Conservation (phyloP, 139 green algal species). For the Ettlia oleoabundans region DNA sequence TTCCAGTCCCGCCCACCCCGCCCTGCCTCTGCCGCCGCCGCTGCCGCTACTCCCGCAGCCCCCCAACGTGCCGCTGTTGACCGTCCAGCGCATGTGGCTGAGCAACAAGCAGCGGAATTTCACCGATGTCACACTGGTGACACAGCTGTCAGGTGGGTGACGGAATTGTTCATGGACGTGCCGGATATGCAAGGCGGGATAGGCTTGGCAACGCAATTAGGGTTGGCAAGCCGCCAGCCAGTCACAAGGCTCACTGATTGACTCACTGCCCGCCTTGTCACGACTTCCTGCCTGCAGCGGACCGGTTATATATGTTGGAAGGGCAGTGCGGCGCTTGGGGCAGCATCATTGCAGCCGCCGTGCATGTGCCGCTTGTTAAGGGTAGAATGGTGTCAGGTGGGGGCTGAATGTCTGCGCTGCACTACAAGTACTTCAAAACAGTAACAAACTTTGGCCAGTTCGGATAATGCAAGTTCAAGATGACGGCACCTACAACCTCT, state of each 20-base stretch:
- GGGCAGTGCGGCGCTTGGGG: constrained; percentile 40
- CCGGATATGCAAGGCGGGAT: too few species aligned
- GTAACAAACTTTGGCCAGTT: too few species aligned
- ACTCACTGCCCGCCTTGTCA: too few species aligned
- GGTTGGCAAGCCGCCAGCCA: too few species aligned
- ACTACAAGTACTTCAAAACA: too few species aligned
- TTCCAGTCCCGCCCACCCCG: neutral
- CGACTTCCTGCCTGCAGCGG: constrained; percentile 9
- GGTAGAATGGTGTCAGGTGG: constrained; percentile 20
- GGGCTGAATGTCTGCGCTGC: neutral
- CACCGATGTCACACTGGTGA: constrained; percentile 47
- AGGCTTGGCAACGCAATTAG: too few species aligned
- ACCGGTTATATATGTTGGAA: constrained; percentile 38
- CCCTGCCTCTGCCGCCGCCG: neutral
- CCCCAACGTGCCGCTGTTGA: constrained; percentile 35
- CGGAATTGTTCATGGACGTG: too few species aligned
- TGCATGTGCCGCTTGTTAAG: constrained; percentile 36
- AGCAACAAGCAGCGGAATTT: constrained; percentile 24
- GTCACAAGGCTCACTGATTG: too few species aligned
- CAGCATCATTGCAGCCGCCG: constrained; percentile 36
- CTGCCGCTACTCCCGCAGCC: too few species aligned
- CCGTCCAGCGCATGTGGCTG: constrained; percentile 37
- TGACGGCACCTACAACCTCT: too few species aligned
- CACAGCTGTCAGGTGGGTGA: constrained; percentile 43
- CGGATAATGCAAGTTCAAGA: too few species aligned